Conservation (phyloP, 352 stramenopile genomes). For the Phytophthora boehmeriae region DNA sequence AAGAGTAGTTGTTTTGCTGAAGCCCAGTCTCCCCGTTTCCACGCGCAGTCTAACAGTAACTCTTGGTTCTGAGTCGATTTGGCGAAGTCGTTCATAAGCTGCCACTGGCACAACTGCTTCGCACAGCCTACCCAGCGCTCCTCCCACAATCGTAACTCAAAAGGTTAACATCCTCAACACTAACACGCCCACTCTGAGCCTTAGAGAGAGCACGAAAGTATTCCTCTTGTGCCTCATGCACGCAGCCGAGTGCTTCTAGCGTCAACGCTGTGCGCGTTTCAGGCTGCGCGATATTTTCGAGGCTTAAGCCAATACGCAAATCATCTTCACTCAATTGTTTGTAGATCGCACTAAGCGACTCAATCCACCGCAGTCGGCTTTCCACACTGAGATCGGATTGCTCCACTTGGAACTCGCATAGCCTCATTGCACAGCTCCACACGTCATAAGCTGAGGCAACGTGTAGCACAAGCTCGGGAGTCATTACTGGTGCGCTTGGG, state of each 20-base stretch:
- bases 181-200: slow-evolving; percentile 69
- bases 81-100: slow-evolving; percentile 92
- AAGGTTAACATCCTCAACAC: slow-evolving; percentile 81
- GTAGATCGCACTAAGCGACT: slow-evolving; percentile 86
- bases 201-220: slow-evolving; percentile 87
- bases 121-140: slow-evolving; percentile 92
- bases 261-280: slow-evolving; percentile 78
- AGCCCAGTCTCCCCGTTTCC: slow-evolving; percentile 92
- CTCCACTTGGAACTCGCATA: slow-evolving; percentile 88
- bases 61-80: slow-evolving; percentile 93
- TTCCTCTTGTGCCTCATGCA: slow-evolving; percentile 88
- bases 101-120: slow-evolving; percentile 93
- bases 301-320: slow-evolving; percentile 73
- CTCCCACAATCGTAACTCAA: slow-evolving; percentile 89
- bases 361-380: slow-evolving; percentile 84
- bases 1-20: slow-evolving; percentile 81
- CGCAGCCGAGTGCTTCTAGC: slow-evolving; percentile 81
- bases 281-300: slow-evolving; percentile 76
- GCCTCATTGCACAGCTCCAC: slow-evolving; percentile 68
- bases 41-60: slow-evolving; percentile 91
- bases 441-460: slow-evolving; percentile 85
- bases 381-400: slow-evolving; percentile 70
- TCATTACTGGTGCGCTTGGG: slow-evolving; percentile 68
- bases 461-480: slow-evolving; percentile 84
- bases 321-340: slow-evolving; percentile 89